Evolutionary conservation across 805 yeast species (phyloP).

Genomic region (Sugiyamaella floridensis): DNA sequence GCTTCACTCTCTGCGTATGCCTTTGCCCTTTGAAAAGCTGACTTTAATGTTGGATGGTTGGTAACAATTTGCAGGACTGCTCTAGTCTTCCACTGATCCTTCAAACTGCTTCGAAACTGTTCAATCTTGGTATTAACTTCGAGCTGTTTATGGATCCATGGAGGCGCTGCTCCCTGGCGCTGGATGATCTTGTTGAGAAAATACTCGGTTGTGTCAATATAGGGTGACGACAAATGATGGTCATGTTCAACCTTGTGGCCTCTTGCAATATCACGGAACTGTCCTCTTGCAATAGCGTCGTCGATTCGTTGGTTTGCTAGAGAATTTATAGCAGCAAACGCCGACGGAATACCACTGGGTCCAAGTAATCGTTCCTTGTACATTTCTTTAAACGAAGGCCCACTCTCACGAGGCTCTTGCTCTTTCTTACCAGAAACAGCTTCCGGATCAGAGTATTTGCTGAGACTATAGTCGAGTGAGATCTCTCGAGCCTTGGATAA

Average conservation of each 20-base stretch:
- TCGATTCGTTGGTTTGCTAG: slow-evolving; percentile 72
- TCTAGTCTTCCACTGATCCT: slow-evolving; percentile 11
- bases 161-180: slow-evolving; percentile 74
- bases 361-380: slow-evolving; percentile 49
- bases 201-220: slow-evolving; percentile 62
- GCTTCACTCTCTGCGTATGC: slow-evolving; percentile 10
- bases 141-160: slow-evolving; percentile 81
- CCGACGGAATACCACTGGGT: slow-evolving; percentile 29
- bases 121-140: slow-evolving; percentile 44
- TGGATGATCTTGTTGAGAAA: slow-evolving; percentile 68
- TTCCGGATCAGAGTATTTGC: slow-evolving; percentile 33
- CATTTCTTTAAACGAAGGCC: slow-evolving; percentile 44
- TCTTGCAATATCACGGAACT: slow-evolving; percentile 54
- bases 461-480: slow-evolving; percentile 54
- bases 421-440: slow-evolving; percentile 17
- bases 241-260: slow-evolving; percentile 51
- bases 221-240: slow-evolving; percentile 42
- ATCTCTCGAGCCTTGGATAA: slow-evolving; percentile 56
- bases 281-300: slow-evolving; percentile 66
- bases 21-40: slow-evolving; percentile 7
- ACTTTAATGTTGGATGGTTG: not conserved
- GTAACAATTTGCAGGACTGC: slow-evolving; percentile 3
- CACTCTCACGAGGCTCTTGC: slow-evolving; percentile 39
- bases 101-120: slow-evolving; percentile 38
- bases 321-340: slow-evolving; percentile 43